These are phyloP conservation scores for Chalciporus chontae DNA, from an alignment of 768 basidiomycete genomes.

Conservation along the genomic window DNA sequence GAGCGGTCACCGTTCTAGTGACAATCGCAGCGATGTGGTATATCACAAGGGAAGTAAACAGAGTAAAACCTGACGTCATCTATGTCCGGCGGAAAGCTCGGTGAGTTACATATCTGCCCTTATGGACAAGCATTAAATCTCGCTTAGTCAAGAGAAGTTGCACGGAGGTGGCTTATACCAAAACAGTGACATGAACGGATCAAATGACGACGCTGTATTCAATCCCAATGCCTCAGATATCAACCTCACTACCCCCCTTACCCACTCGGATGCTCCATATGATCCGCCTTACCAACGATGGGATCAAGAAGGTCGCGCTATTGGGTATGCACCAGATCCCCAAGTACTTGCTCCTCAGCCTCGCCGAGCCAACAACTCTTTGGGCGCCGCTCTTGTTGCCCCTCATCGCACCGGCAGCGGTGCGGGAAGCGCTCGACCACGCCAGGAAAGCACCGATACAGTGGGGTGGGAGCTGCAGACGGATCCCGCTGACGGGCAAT, in stretches of 20 bases:
- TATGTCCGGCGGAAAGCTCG: conserved; percentile 68
- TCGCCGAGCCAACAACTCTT: conserved; percentile 20
- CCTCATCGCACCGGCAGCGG: conserved; percentile 14
- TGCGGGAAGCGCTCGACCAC: conserved; percentile 6
- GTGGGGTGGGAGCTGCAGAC: conserved; percentile 30
- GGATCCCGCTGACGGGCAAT: conserved; percentile 24
- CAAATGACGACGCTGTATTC: conserved; percentile 33
- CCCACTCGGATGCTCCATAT: conserved; percentile 30
- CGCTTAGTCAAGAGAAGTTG: conserved; percentile 52
- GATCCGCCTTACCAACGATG: conserved; percentile 44
- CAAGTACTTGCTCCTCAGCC: conserved; percentile 52
- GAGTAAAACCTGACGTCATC: conserved; percentile 63
- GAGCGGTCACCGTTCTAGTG: conserved; percentile 65
- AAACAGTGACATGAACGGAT: conserved; percentile 25
- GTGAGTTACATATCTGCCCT: conserved; percentile 31
- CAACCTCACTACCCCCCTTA: conserved; percentile 33
- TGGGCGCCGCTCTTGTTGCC: conserved; percentile 12
- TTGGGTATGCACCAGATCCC: conserved; percentile 45
- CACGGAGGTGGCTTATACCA: conserved; percentile 32
- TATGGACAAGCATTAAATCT: conserved; percentile 3
- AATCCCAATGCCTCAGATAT: conserved; percentile 39
- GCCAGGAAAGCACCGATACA: conserved; percentile 30
- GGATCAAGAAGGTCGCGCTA: conserved; percentile 47
- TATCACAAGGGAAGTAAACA: conserved; percentile 68
- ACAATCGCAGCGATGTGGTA: conserved; percentile 83